A percentile compares a stretch with the other conserved stretches of the same genome.
Evolutionary conservation across 208 protist genomes (phyloP).

Genomic region (Leishmania tropica): DNA sequence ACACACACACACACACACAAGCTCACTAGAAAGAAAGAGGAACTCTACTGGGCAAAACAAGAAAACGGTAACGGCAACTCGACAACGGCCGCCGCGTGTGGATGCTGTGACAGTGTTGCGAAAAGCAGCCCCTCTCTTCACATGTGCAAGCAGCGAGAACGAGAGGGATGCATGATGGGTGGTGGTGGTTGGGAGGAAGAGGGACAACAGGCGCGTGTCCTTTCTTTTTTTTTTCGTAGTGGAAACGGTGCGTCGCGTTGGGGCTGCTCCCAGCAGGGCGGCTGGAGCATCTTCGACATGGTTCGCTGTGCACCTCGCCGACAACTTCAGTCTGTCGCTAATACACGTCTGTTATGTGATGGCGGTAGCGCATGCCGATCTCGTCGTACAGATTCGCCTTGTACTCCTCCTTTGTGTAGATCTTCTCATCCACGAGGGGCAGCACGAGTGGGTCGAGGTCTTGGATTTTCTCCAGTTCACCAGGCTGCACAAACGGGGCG

Average conservation of each 20-base stretch:
- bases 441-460: constrained; percentile 45
- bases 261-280: background rate
- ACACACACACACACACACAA: background rate
- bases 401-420: constrained; percentile 74
- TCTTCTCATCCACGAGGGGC: constrained; percentile 67
- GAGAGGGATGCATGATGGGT: background rate
- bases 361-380: constrained; percentile 46
- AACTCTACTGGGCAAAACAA: background rate
- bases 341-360: constrained; percentile 32
- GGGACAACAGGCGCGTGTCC: background rate
- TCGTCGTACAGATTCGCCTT: constrained; percentile 67
- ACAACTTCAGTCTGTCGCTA: background rate
- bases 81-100: background rate
- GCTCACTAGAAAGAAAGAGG: background rate
- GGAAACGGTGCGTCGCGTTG: background rate
- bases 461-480: constrained; percentile 53
- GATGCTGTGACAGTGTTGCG: background rate
- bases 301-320: background rate
- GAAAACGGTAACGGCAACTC: background rate
- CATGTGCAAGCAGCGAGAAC: background rate
- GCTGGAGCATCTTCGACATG: background rate
- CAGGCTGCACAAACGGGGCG: constrained; percentile 55
- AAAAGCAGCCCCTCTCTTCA: background rate
- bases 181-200: background rate
- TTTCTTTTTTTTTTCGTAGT: background rate